Conservation (phyloP, 495 filamentous ascomycete species). For the Bathelium albidoporum region DNA sequence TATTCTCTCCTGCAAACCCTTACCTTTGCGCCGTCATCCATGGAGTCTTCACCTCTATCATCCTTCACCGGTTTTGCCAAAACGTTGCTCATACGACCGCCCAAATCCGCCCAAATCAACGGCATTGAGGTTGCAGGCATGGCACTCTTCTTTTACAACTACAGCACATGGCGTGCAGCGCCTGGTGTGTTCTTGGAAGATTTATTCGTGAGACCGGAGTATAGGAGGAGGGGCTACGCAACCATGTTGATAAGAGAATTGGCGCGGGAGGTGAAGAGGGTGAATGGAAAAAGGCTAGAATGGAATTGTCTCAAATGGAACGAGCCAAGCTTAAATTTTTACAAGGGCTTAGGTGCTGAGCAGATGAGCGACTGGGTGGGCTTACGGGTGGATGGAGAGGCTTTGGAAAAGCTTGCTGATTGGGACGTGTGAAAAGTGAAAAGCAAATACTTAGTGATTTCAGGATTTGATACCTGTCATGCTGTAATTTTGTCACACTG, state of each 20-base stretch:
- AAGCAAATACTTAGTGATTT: too few species aligned
- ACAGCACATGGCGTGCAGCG: conserved; percentile 73
- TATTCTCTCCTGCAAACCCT: conserved; percentile 63
- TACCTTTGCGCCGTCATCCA: conserved; percentile 50
- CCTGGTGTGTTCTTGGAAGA: conserved; percentile 95
- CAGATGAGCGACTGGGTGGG: conserved; percentile 79
- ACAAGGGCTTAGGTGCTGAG: conserved; percentile 69
- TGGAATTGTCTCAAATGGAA: conserved; percentile 95
- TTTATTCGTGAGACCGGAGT: conserved; percentile 64
- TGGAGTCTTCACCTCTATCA: conserved; percentile 4
- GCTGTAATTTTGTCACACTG: too few species aligned
- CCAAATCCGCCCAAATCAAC: conserved; percentile 15
- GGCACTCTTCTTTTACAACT: conserved; percentile 63
- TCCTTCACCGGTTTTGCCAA: conserved; percentile 15
- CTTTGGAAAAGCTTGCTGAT: conserved; percentile 51
- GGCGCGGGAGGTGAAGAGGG: conserved; percentile 62
- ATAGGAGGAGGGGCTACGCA: conserved; percentile 69
- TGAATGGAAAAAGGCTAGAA: conserved; percentile 68
- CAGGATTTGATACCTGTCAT: too few species aligned
- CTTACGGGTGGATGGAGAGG: conserved; percentile 77
- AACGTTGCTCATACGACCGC: conserved; percentile 31
- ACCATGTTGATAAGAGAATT: conserved; percentile 62
- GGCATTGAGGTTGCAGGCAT: conserved; percentile 39
- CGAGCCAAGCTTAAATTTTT: conserved; percentile 79
- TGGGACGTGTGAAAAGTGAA: conserved; percentile 9